Percentiles rank a stretch among this genome's conserved stretches.
These are phyloP conservation scores for Aspergillus novofumigatus DNA, from an alignment of 2,329 filamentous ascomycete genomes.

Conservation along the genomic window DNA sequence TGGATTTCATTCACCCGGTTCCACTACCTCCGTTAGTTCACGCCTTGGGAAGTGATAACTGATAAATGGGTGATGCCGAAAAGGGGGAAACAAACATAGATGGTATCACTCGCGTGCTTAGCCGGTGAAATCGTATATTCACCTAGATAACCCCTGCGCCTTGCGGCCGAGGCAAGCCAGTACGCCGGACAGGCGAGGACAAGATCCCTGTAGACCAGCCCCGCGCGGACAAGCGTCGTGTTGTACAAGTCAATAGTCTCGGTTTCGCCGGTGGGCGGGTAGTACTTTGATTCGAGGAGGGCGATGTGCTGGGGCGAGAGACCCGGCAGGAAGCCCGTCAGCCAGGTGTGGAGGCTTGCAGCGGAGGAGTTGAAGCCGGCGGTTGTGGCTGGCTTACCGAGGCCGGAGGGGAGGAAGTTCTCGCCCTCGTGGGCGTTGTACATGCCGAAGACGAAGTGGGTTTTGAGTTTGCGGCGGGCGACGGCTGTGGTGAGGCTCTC, in stretches of 20 bases:
- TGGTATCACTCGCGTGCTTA: constrained; percentile 55
- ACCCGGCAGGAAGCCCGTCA: constrained; percentile 51
- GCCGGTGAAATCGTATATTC: constrained; percentile 60
- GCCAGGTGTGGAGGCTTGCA: constrained; percentile 51
- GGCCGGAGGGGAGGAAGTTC: constrained; percentile 54
- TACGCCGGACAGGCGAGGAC: constrained; percentile 58
- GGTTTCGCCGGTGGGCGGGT: constrained; percentile 43
- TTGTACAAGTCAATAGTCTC: constrained; percentile 49
- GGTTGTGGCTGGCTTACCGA: constrained; percentile 33
- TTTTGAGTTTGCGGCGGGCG: constrained; percentile 38
- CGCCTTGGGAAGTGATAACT: too few species aligned
- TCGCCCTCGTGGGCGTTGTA: constrained; percentile 63
- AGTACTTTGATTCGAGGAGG: constrained; percentile 44
- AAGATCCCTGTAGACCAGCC: constrained; percentile 55
- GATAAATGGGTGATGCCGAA: neutral
- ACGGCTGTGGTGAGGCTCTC: constrained; percentile 46
- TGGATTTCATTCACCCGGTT: constrained; percentile 54
- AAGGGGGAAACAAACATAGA: constrained; percentile 43
- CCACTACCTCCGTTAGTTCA: constrained; percentile 42
- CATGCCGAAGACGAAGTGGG: constrained; percentile 49
- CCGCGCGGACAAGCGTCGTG: constrained; percentile 50
- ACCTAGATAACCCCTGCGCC: constrained; percentile 48
- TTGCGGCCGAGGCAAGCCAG: constrained; percentile 50
- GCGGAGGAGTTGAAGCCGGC: constrained; percentile 49
- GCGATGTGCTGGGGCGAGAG: constrained; percentile 41